A percentile compares a stretch with the other conserved stretches of the same genome.
Conservation (phyloP, 352 stramenopile species). For the Globisporangium nodosum region DNA sequence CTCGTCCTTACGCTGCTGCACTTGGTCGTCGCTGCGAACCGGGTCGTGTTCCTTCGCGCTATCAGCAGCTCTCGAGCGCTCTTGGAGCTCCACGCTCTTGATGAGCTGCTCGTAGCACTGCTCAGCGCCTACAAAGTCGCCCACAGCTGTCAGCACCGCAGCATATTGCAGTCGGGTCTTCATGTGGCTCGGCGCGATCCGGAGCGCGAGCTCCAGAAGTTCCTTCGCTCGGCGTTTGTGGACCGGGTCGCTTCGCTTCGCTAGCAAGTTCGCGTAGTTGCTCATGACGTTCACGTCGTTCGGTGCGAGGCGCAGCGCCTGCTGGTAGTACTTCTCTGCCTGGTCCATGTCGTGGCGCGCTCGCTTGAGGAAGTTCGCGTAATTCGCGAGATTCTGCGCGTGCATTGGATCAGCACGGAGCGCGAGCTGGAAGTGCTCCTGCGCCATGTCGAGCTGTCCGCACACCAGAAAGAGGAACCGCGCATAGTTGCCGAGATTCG, state of each 20-base stretch:
- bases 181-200: slow-evolving; percentile 12
- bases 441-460: slow-evolving; percentile 15
- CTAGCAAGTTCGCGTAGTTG: slow-evolving; percentile 28
- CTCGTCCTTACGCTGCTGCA: neutral
- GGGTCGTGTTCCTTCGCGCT: no score
- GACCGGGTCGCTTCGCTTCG: slow-evolving; percentile 1
- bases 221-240: slow-evolving; percentile 5
- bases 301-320: slow-evolving; percentile 16
- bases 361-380: slow-evolving; percentile 30
- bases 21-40: no score
- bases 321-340: slow-evolving; percentile 26
- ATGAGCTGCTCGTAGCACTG: slow-evolving; percentile 13
- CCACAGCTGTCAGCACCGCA: slow-evolving; percentile 6
- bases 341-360: slow-evolving; percentile 14
- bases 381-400: slow-evolving; percentile 20
- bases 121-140: neutral
- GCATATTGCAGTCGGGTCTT: slow-evolving; percentile 20
- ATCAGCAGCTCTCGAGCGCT: neutral
- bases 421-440: slow-evolving; percentile 21
- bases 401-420: slow-evolving; percentile 14
- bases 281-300: slow-evolving; percentile 21
- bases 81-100: slow-evolving; percentile 1
- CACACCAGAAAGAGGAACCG: slow-evolving; percentile 25
- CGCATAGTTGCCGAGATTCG: slow-evolving; percentile 38
- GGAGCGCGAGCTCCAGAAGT: slow-evolving; percentile 20